Evolutionary conservation across 768 basidiomycete species (phyloP), one percentile per base, ranked within the genome.

Genomic region (Boletales sp.): DNA sequence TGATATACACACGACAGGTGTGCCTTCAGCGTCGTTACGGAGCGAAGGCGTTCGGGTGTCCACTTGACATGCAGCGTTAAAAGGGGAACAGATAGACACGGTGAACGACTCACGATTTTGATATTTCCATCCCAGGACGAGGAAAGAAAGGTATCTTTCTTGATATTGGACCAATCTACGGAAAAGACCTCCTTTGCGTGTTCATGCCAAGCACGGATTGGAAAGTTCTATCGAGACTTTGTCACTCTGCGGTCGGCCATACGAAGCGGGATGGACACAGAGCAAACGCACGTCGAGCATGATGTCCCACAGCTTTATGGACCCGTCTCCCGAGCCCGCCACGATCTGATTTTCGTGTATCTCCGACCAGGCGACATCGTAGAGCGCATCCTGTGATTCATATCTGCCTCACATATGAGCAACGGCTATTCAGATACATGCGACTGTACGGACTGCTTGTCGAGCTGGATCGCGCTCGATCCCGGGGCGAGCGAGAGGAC

Each of bases 311-410:
- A 97, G 72, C 64, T 84, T 84, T 61, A 96, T 78, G 13, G 90
- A 87, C 2, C 94, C 94, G 61, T 96, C 92, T 41, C 92, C 95
- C 9, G 90, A 93, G 1, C 82, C 88, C 2, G 91, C 84, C 2
- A 89, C 86, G 34, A 98, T 70, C 63, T 98, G 95, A 63, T 95
- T 93, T 72, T 95, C 94, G 68, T 96, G 91, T 31, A 83, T 69
- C 71, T 98, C 95, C 33, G 90, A 94, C 94, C 94, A 98, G 1
- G 94, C 92, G 42, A 93, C 72, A 61, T 94, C 93, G 65, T 87
- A 94, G 8, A 94, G 69, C 0, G 87, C 90, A 61, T 95, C 94
- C 66, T 93, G 90, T 0, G 91, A 84, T 64, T 94, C 91, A 59
- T 85, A 95, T 54, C 90, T 94, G 48, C 42, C 32, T 28, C 30